Conservation (phyloP, 495 filamentous ascomycete genomes). For the Neurospora sp. region DNA sequence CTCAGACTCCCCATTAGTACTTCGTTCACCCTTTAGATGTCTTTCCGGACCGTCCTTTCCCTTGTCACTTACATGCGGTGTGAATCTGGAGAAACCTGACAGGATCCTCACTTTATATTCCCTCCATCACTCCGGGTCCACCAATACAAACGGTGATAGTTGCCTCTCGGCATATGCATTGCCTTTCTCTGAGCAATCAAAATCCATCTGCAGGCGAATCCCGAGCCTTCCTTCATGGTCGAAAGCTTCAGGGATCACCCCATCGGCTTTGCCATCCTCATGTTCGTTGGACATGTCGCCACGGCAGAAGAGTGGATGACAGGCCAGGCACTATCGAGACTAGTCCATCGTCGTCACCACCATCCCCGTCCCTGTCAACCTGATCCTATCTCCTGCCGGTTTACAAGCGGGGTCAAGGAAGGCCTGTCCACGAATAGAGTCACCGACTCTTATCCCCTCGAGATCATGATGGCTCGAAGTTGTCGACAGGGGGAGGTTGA, state of each 20-base stretch:
- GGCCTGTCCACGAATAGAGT: constrained; percentile 36
- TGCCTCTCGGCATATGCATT: constrained; percentile 29
- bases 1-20: constrained; percentile 4
- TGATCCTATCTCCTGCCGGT: constrained; percentile 23
- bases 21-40: constrained; percentile 13
- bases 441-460: constrained; percentile 39
- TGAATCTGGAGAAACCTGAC: constrained; percentile 8
- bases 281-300: constrained; percentile 36
- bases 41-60: constrained; percentile 9
- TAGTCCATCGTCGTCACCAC: constrained; percentile 25
- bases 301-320: constrained; percentile 39
- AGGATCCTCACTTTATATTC: constrained; percentile 12
- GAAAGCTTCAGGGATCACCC: constrained; percentile 28
- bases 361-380: constrained; percentile 14
- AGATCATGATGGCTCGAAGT: constrained; percentile 26
- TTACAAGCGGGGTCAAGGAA: constrained; percentile 34
- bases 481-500: constrained; percentile 8
- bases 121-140: constrained; percentile 14
- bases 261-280: constrained; percentile 20
- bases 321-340: constrained; percentile 24
- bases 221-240: constrained; percentile 20
- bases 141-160: constrained; percentile 26
- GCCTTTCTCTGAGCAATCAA: constrained; percentile 38
- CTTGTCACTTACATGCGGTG: constrained; percentile 18
- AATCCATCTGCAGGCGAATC: constrained; percentile 31